Percentiles rank a stretch among this genome's conserved stretches.
Evolutionary conservation across 495 filamentous ascomycete genomes (phyloP).

Genomic region (Echria macrotheca): DNA sequence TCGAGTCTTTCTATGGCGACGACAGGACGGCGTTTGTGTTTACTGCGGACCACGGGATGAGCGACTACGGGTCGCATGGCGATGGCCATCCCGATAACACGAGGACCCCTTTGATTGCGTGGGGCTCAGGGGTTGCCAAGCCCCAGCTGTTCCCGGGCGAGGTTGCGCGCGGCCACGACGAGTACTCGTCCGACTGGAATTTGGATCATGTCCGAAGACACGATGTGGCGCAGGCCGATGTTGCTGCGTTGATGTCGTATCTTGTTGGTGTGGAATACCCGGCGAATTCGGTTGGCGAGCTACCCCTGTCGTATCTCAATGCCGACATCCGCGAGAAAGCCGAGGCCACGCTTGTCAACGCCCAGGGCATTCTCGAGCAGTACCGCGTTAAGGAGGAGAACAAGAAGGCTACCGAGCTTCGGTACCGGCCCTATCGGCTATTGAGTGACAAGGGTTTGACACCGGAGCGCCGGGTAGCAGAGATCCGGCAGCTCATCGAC

Average conservation of each 20-base stretch:
- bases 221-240: conserved; percentile 91
- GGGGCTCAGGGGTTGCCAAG: conserved; percentile 87
- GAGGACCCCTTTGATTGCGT: conserved; percentile 84
- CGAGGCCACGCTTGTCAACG: conserved; percentile 78
- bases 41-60: conserved; percentile 98
- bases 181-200: conserved; percentile 87
- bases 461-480: conserved; percentile 60
- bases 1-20: conserved; percentile 89
- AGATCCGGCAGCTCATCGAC: conserved; percentile 63
- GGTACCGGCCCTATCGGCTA: conserved; percentile 65
- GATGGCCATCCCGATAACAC: conserved; percentile 99
- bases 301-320: conserved; percentile 77
- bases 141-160: conserved; percentile 53
- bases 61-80: conserved; percentile 95
- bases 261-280: conserved; percentile 87
- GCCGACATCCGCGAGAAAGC: conserved; percentile 72
- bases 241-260: conserved; percentile 95
- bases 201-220: conserved; percentile 74
- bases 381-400: conserved; percentile 90
- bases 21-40: conserved; percentile 92
- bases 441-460: conserved; percentile 57
- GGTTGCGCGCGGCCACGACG: conserved; percentile 75
- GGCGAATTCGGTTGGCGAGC: conserved; percentile 91
- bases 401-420: conserved; percentile 68
- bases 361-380: conserved; percentile 88